A percentile compares a stretch with the other conserved stretches of the same genome.
phyloP scores from a whole-genome alignment of 2,329 filamentous ascomycete genomes.

The Monilinia aucupariae region DNA sequence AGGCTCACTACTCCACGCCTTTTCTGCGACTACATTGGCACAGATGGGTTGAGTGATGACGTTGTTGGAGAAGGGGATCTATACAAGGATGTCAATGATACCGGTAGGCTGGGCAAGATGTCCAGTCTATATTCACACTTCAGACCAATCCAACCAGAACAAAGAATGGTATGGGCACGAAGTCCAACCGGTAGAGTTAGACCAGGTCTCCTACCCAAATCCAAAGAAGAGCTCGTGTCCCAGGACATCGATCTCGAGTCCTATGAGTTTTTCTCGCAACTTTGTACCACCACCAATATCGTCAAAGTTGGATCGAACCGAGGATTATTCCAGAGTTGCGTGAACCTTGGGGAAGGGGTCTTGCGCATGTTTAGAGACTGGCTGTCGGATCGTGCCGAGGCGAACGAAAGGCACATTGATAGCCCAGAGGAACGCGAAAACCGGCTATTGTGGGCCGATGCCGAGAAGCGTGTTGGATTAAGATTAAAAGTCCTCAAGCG shows the following conservation, averaged over 20 bases:
- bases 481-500: constrained; percentile 58
- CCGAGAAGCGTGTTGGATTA: constrained; percentile 58
- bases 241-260: constrained; percentile 62
- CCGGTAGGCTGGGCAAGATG: constrained; percentile 43
- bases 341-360: constrained; percentile 62
- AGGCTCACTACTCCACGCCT: constrained; percentile 65
- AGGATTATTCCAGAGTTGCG: constrained; percentile 58
- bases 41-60: constrained; percentile 46
- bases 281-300: constrained; percentile 63
- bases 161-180: constrained; percentile 35
- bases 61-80: constrained; percentile 35
- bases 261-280: constrained; percentile 68
- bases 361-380: constrained; percentile 69
- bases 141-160: constrained; percentile 54
- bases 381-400: constrained; percentile 43
- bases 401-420: background rate
- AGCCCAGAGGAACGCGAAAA: constrained; percentile 33
- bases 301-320: constrained; percentile 58
- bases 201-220: constrained; percentile 25
- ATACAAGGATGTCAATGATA: constrained; percentile 21
- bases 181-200: constrained; percentile 36
- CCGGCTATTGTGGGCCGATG: constrained; percentile 63
- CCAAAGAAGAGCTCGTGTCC: constrained; percentile 44
- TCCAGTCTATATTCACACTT: constrained; percentile 64
- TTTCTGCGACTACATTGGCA: constrained; percentile 62